Base-by-base conservation (phyloP, 495 filamentous ascomycete genomes). In the Letharia lupina region DNA sequence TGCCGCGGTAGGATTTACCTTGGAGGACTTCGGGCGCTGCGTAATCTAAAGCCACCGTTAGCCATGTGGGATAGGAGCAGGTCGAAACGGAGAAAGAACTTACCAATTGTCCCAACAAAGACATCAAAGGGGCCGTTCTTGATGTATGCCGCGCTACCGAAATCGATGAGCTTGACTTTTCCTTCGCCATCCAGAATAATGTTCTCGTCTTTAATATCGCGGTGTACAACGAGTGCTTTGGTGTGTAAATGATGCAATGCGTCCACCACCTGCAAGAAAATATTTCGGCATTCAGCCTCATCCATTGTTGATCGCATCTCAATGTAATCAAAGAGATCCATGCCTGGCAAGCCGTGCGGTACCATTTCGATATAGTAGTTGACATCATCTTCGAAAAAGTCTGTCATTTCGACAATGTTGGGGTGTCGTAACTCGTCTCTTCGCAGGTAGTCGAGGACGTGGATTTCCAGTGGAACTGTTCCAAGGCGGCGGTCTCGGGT, bases 301-400 rank as follows among this genome's bases (percentile, higher is more conserved):
- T 96, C 91, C 95, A 98, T 98, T 73, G 92, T 96, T 18, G 91
- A 87, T 42, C 93, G 88, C 63, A 98, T 84, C 75, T 98, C 94
- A 65, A 98, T 98, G 73, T 98, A 98, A 76, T 98, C 94, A 72
- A 98, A 98, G 1, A 98, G 84, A 74, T 98, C 94, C 95, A 98
- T 98, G 20, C 95, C 95, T 4, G 95, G 94, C 11, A 97, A 82
- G 10, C 94, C 94, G 69, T 98, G 94, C 16, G 94, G 94, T 9
- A 90, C 81, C 94, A 98, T 98, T 73, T 98, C 95, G 70, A 99
- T 99, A 72, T 99, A 98, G 74, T 99, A 99, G 71, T 99, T 98
- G 73, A 91, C 80, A 66, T 96, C 91, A 64, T 99, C 95, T 74
- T 99, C 94, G 73, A 99, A 99, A 77, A 98, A 99, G 66, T 95